phyloP scores from a whole-genome alignment of 208 protist species.

The Trypanosoma cruzi region DNA sequence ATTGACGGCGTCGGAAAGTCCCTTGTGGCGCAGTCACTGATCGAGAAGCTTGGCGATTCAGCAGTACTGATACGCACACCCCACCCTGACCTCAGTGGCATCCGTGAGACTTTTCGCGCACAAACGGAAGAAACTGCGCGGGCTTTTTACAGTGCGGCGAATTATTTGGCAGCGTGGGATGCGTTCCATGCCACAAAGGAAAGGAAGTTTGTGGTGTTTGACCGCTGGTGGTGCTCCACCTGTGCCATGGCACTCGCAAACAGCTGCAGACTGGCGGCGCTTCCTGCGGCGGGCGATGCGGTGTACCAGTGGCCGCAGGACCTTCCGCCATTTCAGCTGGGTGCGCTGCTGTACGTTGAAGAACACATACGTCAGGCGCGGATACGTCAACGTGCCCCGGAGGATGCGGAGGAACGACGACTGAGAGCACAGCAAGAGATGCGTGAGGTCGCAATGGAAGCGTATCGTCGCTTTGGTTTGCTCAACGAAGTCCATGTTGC shows the following conservation, averaged over 20 bases:
- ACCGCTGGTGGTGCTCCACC: constrained; percentile 82
- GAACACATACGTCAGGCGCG: constrained; percentile 55
- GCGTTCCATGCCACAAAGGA: constrained; percentile 18
- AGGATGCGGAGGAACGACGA: constrained; percentile 61
- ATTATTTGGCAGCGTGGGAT: constrained; percentile 59
- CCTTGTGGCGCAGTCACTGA: constrained; percentile 38
- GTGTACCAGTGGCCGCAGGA: constrained; percentile 70
- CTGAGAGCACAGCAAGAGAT: constrained; percentile 51
- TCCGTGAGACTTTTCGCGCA: constrained; percentile 47
- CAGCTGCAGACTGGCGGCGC: constrained; percentile 12
- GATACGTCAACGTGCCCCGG: constrained; percentile 53
- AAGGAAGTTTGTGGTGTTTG: constrained; percentile 47
- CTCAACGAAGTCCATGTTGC: constrained; percentile 40
- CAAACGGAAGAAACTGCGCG: constrained; percentile 45
- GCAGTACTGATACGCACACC: constrained; percentile 50
- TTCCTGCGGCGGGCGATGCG: constrained; percentile 36
- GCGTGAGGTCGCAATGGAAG: constrained; percentile 54
- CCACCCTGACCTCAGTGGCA: constrained; percentile 32
- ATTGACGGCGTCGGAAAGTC: constrained; percentile 82
- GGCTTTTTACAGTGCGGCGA: constrained; percentile 74
- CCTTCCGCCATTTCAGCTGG: constrained; percentile 30
- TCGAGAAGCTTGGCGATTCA: constrained; percentile 33
- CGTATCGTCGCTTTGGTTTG: constrained; percentile 47
- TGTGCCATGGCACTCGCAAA: constrained; percentile 79
- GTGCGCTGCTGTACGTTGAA: constrained; percentile 53